Evolutionary conservation across 108 stramenopile genomes (phyloP), one percentile per base, ranked within the genome.

Genomic region (Parmales sp.): DNA sequence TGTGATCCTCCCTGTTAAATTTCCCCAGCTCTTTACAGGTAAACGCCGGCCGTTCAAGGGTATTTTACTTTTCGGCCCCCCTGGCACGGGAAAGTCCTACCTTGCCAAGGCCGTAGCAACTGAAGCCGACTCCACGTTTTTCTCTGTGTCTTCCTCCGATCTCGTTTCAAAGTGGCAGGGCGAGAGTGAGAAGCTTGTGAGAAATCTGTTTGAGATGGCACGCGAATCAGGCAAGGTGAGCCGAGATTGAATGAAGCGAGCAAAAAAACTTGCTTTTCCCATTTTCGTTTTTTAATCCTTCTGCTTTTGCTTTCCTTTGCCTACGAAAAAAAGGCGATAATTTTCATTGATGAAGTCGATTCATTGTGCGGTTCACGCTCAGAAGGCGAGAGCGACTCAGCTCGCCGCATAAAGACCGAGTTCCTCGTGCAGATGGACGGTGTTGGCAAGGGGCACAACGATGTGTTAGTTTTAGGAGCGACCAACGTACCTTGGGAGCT

Each of bases 351-450:
- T 72, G 98, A 99, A 82, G 91, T 96, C 13, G 97, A 98, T 77
- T 93, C 91, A 1, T 68, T 98, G 48, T 95, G 95, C 72, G 89
- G 90, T 31, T 79, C 79, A 63, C 81, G 97, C 18, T 73, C 76
- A 6, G 95, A 96, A 73, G 97, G 64, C 37, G 93, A 96, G 80
- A 78, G 70, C 49, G 97, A 96, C 67, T 86, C 89, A 3, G 70
- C 89, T 18, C 74, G 97, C 45, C 80, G 94, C 23, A 91, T 99
- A 70, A 97, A 96, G 80, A 98, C 97, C 0, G 98, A 99, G 74
- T 98, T 99, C 78, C 77, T 99, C n/a, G 97, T 99, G 8, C 98
- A 99, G 82, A 96, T 99, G 96, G 91, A 98, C 64, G 97, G 97
- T 38, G 95, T 98, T 18, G 91, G 92, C 16, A 88, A 90, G 65